Evolutionary conservation across 169 alveolate species (phyloP), one percentile per base, ranked within the genome.

Genomic region (Theileria parva): DNA sequence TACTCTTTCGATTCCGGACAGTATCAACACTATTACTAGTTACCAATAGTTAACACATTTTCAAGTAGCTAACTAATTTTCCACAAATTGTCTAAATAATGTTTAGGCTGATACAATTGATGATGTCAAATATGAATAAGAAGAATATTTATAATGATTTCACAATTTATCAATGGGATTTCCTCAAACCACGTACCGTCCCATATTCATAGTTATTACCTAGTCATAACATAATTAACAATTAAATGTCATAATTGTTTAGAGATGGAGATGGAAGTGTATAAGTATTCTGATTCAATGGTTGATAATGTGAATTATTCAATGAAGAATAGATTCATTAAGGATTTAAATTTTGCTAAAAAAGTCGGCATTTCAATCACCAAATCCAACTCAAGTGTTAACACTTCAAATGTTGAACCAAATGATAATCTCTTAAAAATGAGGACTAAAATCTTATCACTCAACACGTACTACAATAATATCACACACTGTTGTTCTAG

Each of bases 1-100:
- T 83, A 74, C 37, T 74, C 27, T 1, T 83, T 72, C 44, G 89
- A 83, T 53, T 77, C 69, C 32, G 89, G 89, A 0, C 27, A 66
- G 48, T 83, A 73, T 9, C n/a, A n/a, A n/a, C n/a, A n/a, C n/a
- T n/a, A n/a, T n/a, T n/a, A n/a, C n/a, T n/a, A n/a, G n/a, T n/a
- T n/a, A n/a, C n/a, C n/a, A n/a, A n/a, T n/a, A n/a, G n/a, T n/a
- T n/a, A n/a, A n/a, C n/a, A n/a, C n/a, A n/a, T n/a, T n/a, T n/a
- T n/a, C n/a, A n/a, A n/a, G n/a, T n/a, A n/a, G n/a, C n/a, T n/a
- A 34, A 68, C 44, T 68, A 1, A 68, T 57, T 61, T 34, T 11
- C 23, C 34, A 25, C n/a, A n/a, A n/a, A n/a, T n/a, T n/a, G n/a
- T n/a, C n/a, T n/a, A n/a, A n/a, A 8, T 61, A 61, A 23, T 65